Conservation (phyloP, 805 yeast genomes). For the Yarrowia yakushimensis region DNA sequence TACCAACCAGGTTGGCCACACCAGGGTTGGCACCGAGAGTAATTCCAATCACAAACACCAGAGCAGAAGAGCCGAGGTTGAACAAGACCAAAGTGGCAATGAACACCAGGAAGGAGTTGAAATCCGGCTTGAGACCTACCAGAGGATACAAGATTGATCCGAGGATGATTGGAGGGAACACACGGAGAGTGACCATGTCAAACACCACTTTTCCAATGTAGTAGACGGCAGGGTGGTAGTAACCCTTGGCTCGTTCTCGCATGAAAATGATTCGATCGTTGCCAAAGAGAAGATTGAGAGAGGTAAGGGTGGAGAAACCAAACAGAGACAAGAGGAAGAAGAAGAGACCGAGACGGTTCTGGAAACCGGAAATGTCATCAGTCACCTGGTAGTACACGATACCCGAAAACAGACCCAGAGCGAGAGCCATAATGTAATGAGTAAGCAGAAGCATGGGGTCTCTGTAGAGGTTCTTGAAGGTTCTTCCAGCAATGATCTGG, state of each 20-base stretch:
- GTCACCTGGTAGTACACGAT: slow-evolving; percentile 74
- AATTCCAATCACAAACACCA: slow-evolving; percentile 83
- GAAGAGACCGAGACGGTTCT: slow-evolving; percentile 88
- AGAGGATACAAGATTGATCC: slow-evolving; percentile 82
- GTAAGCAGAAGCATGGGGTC: slow-evolving; percentile 86
- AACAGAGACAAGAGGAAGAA: slow-evolving; percentile 87
- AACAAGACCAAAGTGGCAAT: slow-evolving; percentile 69
- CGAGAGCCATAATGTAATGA: slow-evolving; percentile 72
- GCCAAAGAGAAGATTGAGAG: slow-evolving; percentile 78
- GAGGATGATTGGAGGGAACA: slow-evolving; percentile 85
- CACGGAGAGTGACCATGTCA: slow-evolving; percentile 87
- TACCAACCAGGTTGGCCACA: slow-evolving; percentile 86
- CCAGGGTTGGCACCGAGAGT: slow-evolving; percentile 76
- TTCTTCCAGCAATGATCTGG: slow-evolving; percentile 71
- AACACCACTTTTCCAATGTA: slow-evolving; percentile 80
- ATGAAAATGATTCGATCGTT: slow-evolving; percentile 84
- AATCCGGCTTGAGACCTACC: slow-evolving; percentile 79
- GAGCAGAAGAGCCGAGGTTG: slow-evolving; percentile 81
- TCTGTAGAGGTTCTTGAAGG: slow-evolving; percentile 88
- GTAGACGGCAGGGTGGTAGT: slow-evolving; percentile 83
- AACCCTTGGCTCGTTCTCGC: slow-evolving; percentile 91
- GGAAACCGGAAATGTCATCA: slow-evolving; percentile 94
- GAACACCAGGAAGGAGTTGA: slow-evolving; percentile 68
- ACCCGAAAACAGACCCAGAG: slow-evolving; percentile 83
- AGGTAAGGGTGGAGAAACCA: slow-evolving; percentile 91